Conservation (phyloP, 2,329 filamentous ascomycete genomes). For the Huntiella savannae region DNA sequence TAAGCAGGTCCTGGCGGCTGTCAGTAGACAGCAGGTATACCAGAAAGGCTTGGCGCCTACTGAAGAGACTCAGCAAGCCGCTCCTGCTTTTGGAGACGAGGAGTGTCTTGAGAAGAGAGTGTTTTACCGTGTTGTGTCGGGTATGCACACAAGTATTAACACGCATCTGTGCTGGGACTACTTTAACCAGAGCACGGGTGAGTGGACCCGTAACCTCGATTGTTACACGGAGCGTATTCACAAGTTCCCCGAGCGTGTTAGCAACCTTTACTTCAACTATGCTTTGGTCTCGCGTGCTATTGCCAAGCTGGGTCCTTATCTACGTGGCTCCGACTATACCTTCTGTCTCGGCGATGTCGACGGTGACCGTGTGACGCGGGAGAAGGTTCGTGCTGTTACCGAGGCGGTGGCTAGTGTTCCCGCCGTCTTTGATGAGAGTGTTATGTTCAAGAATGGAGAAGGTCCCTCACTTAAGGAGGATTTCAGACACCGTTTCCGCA, state of each 20-base stretch:
- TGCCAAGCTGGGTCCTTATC: slow-evolving; percentile 68
- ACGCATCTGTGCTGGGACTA: slow-evolving; percentile 93
- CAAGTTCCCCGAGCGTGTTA: slow-evolving; percentile 70
- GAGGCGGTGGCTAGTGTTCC: slow-evolving; percentile 48
- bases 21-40: slow-evolving; percentile 40
- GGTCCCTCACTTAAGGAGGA: slow-evolving; percentile 77
- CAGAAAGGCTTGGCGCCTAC: slow-evolving; percentile 32
- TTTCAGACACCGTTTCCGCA: slow-evolving; percentile 91
- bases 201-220: slow-evolving; percentile 76
- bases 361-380: slow-evolving; percentile 62
- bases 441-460: slow-evolving; percentile 78
- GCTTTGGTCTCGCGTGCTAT: slow-evolving; percentile 83
- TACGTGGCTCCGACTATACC: slow-evolving; percentile 51
- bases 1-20: slow-evolving; percentile 39
- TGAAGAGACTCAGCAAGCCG: slow-evolving; percentile 27
- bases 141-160: slow-evolving; percentile 96
- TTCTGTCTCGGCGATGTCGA: slow-evolving; percentile 75
- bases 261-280: slow-evolving; percentile 98
- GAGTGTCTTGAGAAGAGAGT: slow-evolving; percentile 97
- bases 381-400: slow-evolving; percentile 62
- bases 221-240: slow-evolving; percentile 85
- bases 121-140: slow-evolving; percentile 85
- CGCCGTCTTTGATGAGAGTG: slow-evolving; percentile 79
- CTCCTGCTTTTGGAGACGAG: slow-evolving; percentile 58
- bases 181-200: slow-evolving; percentile 80